Percentiles rank a stretch among this genome's conserved stretches.
phyloP scores from a whole-genome alignment of 1,139 yeast genomes.

The Lodderomyces margitis region DNA sequence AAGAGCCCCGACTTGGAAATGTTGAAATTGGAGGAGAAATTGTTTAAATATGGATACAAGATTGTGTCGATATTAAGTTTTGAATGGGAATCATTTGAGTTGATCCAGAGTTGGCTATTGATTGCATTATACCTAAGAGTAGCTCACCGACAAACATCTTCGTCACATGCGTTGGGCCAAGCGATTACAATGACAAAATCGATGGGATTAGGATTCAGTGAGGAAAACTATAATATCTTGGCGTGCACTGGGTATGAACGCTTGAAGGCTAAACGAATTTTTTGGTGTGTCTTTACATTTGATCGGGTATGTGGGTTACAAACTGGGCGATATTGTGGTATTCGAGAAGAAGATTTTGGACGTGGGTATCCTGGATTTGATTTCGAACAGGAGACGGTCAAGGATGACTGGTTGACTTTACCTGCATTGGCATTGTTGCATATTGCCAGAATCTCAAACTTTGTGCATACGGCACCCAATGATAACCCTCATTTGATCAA shows the following conservation, averaged over 20 bases:
- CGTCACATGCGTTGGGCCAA: slow-evolving; percentile 51
- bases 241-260: slow-evolving; percentile 43
- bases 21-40: slow-evolving; percentile 45
- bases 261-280: slow-evolving; percentile 51
- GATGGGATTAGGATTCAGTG: slow-evolving; percentile 50
- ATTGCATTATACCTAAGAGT: slow-evolving; percentile 53
- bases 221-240: slow-evolving; percentile 17
- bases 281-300: slow-evolving; percentile 57
- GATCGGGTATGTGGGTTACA: slow-evolving; percentile 58
- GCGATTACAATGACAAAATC: slow-evolving; percentile 56
- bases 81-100: slow-evolving; percentile 68
- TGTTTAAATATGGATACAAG: slow-evolving; percentile 51
- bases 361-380: slow-evolving; percentile 36
- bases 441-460: slow-evolving; percentile 38
- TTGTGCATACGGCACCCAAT: slow-evolving; percentile 28
- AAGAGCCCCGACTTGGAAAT: slow-evolving; percentile 31
- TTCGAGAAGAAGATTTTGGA: slow-evolving; percentile 36
- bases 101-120: slow-evolving; percentile 62
- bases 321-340: slow-evolving; percentile 48
- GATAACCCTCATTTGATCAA: slow-evolving; percentile 31
- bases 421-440: slow-evolving; percentile 51
- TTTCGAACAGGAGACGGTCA: slow-evolving; percentile 24
- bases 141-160: slow-evolving; percentile 57
- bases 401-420: slow-evolving; percentile 55
- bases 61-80: slow-evolving; percentile 51